Base-by-base conservation (phyloP, 495 filamentous ascomycete species). In the Xylaria scruposa region DNA sequence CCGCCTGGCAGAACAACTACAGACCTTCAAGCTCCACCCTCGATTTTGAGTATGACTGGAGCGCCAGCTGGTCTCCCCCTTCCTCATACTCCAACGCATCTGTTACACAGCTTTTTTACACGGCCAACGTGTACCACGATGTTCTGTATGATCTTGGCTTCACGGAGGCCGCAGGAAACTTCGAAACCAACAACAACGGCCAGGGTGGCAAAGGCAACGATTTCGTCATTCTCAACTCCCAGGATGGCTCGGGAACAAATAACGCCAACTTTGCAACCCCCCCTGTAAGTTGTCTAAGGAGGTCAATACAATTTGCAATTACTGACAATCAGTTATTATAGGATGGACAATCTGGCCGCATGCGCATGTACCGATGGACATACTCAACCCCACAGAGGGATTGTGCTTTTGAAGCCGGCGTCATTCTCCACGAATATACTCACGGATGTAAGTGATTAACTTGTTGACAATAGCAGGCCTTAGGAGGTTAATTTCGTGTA, bases 61-160 rank as follows among this genome's bases (percentile, higher is more conserved):
- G 74, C 33, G 40, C 74, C 6, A 79, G 75, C 44, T 67, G 79
- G 71, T 72, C 78, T 17, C 75, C 82, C 36, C 78, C 78, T 36
- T 68, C 75, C 8, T 67, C 65, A 13, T 87, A 87, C 70, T 73
- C 75, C 38, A 80, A 83, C 47, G 82, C 85, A 13, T 84, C 85
- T 15, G 74, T 83, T 56, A 79, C 84, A 0, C 87, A 88, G 76
- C 80, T 88, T 17, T 88, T 88, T 78, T 88, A 88, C 73, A 88
- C 85, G 2, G 80, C 80, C 36, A 88, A 87, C 74, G 79, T 72
- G 2, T 88, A 86, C 76, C 87, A 88, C 74, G 87, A 88, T 58
- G 76, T 88, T 8, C 78, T 88, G 0, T 86, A 88, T 65, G 75
- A 78, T 19, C 81, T 88, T 10, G 87, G 87, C 17, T 88, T 88